phyloP scores from a whole-genome alignment of 2,329 filamentous ascomycete genomes.

The Colletotrichum cordylinicola region DNA sequence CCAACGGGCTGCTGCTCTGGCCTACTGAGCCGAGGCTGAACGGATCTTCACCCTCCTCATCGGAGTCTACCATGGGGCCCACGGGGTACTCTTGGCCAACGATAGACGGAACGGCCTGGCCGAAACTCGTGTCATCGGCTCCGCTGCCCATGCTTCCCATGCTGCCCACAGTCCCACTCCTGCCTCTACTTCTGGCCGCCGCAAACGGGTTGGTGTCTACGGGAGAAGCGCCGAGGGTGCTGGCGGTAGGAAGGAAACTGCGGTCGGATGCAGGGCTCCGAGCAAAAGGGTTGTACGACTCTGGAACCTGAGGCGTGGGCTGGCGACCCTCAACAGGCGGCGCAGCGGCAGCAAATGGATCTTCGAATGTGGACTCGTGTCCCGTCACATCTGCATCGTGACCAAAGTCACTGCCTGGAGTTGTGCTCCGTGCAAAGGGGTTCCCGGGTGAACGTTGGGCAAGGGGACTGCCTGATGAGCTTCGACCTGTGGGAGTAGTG shows the following conservation, averaged over 20 bases:
- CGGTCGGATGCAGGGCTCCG: background rate
- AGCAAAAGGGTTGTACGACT: slow-evolving; percentile 8
- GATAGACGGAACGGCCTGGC: background rate
- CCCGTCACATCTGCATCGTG: background rate
- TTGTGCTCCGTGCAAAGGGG: background rate
- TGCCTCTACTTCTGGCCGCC: background rate
- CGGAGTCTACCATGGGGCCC: background rate
- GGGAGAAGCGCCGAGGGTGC: background rate
- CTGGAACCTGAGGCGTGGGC: slow-evolving; percentile 1
- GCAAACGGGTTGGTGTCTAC: slow-evolving; percentile 4
- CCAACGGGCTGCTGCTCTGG: background rate
- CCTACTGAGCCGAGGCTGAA: background rate
- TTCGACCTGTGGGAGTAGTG: background rate
- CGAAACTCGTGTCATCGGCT: background rate
- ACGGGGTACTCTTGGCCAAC: background rate
- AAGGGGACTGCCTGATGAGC: background rate
- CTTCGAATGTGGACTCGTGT: background rate
- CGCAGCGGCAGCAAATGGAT: background rate
- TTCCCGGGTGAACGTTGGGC: background rate
- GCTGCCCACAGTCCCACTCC: background rate
- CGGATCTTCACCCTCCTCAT: background rate
- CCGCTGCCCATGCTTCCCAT: background rate
- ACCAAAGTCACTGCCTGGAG: background rate
- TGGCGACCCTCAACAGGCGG: background rate
- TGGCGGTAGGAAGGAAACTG: slow-evolving; percentile 3